Conservation (phyloP, 805 yeast species). For the Pichia gijzeniarum region DNA sequence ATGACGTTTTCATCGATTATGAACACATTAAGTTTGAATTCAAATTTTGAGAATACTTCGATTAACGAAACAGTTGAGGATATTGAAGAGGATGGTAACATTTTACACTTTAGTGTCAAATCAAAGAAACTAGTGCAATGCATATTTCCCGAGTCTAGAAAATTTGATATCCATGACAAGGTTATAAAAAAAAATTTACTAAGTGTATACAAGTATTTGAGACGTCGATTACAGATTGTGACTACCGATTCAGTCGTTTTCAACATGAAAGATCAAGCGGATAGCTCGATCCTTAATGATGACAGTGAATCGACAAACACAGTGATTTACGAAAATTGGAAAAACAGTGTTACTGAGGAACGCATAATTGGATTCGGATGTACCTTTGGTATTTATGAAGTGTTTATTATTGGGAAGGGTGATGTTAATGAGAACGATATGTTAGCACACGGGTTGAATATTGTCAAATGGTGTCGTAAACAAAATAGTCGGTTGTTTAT, state of each 20-base stretch:
- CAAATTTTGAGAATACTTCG: not conserved
- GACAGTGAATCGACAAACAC: not conserved
- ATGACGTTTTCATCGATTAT: slow-evolving; percentile 8
- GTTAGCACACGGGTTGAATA: slow-evolving; percentile 52
- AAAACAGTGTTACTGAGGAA: slow-evolving; percentile 10
- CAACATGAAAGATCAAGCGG: slow-evolving; percentile 16
- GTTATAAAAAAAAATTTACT: slow-evolving; percentile 21
- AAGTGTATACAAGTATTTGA: slow-evolving; percentile 23
- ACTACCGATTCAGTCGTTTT: not conserved
- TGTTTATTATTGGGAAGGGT: slow-evolving; percentile 53
- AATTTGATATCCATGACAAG: slow-evolving; percentile 15
- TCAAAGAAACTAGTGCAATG: slow-evolving; percentile 59
- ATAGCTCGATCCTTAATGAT: slow-evolving; percentile 3
- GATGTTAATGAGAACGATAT: slow-evolving; percentile 49
- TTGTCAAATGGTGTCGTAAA: slow-evolving; percentile 70
- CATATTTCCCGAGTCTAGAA: slow-evolving; percentile 26
- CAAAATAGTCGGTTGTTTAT: slow-evolving; percentile 68
- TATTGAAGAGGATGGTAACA: not conserved
- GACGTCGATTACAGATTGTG: slow-evolving; percentile 3
- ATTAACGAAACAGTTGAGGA: not conserved
- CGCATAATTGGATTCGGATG: slow-evolving; percentile 19
- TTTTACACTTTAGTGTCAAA: slow-evolving; percentile 69
- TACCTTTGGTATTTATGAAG: slow-evolving; percentile 42
- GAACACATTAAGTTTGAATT: slow-evolving; percentile 35
- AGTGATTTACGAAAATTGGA: slow-evolving; percentile 7